Evolutionary conservation across 495 filamentous ascomycete genomes (phyloP).

Genomic region (Lindgomyces ingoldianus): DNA sequence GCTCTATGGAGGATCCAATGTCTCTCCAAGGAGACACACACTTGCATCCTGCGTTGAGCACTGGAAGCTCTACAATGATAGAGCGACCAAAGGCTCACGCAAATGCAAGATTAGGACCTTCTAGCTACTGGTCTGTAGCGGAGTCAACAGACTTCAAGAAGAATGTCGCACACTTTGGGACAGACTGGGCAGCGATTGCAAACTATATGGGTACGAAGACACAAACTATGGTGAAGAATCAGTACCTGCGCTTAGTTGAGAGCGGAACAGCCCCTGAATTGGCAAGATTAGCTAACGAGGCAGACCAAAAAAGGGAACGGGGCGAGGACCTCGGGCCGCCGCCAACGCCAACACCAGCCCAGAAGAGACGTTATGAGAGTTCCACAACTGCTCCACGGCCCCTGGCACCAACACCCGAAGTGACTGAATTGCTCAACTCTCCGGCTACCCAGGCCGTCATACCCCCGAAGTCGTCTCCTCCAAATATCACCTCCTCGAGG

Average conservation of each 20-base stretch:
- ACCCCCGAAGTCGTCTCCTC: conserved; percentile 38
- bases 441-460: conserved; percentile 23
- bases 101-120: conserved; percentile 52
- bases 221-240: conserved; percentile 94
- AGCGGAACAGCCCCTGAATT: conserved; percentile 63
- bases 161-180: conserved; percentile 79
- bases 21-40: conserved; percentile 21
- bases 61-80: background rate
- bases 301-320: conserved; percentile 66
- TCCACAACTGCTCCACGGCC: conserved; percentile 60
- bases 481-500: conserved; percentile 23
- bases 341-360: conserved; percentile 60
- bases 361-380: conserved; percentile 61
- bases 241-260: conserved; percentile 77
- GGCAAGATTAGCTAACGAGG: conserved; percentile 65
- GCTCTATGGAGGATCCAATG: conserved; percentile 24
- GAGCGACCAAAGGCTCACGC: conserved; percentile 28
- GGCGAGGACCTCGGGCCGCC: conserved; percentile 72
- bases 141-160: conserved; percentile 81
- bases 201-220: conserved; percentile 89
- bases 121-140: conserved; percentile 97
- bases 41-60: conserved; percentile 13
- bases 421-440: conserved; percentile 55
- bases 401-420: conserved; percentile 61
- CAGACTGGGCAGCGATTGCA: conserved; percentile 83